phyloP scores from a whole-genome alignment of 1,284 basidiomycete genomes.

The Lentinus polychrous region DNA sequence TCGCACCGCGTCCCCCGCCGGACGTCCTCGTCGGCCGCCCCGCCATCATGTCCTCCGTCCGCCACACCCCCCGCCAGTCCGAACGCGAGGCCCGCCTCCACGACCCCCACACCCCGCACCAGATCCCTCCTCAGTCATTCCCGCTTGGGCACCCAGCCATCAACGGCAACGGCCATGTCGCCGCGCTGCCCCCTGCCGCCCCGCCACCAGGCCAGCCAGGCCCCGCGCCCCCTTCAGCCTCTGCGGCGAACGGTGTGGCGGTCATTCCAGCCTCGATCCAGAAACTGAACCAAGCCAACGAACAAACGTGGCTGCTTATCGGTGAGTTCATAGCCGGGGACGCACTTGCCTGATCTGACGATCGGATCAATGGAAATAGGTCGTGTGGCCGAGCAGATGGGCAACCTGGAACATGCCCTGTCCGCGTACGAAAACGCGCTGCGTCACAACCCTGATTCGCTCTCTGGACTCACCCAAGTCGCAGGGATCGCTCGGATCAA shows the following conservation, averaged over 20 bases:
- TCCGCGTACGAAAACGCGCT: conserved; percentile 89
- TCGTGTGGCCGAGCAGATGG: conserved; percentile 87
- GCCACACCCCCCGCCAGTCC: conserved; percentile 53
- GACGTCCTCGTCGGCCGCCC: conserved; percentile 17
- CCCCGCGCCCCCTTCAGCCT: conserved; percentile 20
- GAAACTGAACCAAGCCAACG: conserved; percentile 79
- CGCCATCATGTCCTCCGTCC: conserved; percentile 44
- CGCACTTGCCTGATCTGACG: neutral
- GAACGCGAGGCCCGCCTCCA: conserved; percentile 61
- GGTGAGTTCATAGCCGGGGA: conserved; percentile 38
- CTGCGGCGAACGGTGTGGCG: conserved; percentile 36
- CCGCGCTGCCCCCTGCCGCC: conserved; percentile 40
- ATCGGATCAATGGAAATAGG: conserved; percentile 37
- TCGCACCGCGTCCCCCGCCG: conserved; percentile 16
- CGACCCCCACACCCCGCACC: conserved; percentile 41
- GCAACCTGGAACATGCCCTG: conserved; percentile 83
- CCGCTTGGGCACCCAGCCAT: conserved; percentile 34
- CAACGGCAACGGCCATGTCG: conserved; percentile 41
- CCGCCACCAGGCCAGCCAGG: conserved; percentile 22
- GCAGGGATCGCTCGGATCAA: conserved; percentile 87
- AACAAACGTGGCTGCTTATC: conserved; percentile 89
- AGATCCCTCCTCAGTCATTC: conserved; percentile 35
- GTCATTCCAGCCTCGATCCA: conserved; percentile 46
- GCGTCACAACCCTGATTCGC: conserved; percentile 85
- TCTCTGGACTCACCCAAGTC: conserved; percentile 84